Conservation (phyloP, 148 eudicot species). For the Nepenthes mirabilis region DNA sequence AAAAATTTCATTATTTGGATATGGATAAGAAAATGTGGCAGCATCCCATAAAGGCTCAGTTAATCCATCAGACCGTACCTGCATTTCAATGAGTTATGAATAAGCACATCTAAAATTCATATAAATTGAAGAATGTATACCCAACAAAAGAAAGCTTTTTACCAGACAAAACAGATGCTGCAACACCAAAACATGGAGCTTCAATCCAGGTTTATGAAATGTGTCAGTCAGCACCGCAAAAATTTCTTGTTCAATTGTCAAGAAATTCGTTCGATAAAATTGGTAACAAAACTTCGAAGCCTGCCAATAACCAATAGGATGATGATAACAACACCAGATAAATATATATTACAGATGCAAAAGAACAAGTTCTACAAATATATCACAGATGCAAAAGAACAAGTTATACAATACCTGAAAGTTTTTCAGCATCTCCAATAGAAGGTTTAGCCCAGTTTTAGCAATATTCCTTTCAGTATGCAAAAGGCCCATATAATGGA, state of each 20-base stretch:
- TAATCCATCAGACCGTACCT: constrained; percentile 74
- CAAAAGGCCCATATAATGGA: constrained; percentile 99
- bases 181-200: constrained; percentile 82
- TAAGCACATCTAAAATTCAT: not conserved
- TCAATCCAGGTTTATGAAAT: constrained; percentile 97
- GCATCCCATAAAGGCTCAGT: constrained; percentile 95
- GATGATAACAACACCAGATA: not conserved
- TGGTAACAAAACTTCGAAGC: constrained; percentile 75
- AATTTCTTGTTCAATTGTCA: constrained; percentile 91
- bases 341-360: not conserved
- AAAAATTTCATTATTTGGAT: constrained; percentile 64
- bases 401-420: constrained; percentile 50
- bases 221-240: constrained; percentile 96
- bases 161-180: constrained; percentile 89
- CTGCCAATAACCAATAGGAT: constrained; percentile 24
- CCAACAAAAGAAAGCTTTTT: constrained; percentile 2
- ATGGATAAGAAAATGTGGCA: constrained; percentile 57
- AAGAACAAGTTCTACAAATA: not conserved
- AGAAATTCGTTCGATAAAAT: constrained; percentile 72
- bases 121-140: not conserved
- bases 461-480: constrained; percentile 98
- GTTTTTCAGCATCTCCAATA: constrained; percentile 88
- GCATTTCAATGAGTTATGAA: not conserved
- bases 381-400: not conserved
- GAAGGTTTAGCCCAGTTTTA: constrained; percentile 90